Percentiles rank a stretch among this genome's conserved stretches.
These are phyloP conservation scores for Malassezia nana DNA, from an alignment of 1,284 basidiomycete species.

Conservation along the genomic window DNA sequence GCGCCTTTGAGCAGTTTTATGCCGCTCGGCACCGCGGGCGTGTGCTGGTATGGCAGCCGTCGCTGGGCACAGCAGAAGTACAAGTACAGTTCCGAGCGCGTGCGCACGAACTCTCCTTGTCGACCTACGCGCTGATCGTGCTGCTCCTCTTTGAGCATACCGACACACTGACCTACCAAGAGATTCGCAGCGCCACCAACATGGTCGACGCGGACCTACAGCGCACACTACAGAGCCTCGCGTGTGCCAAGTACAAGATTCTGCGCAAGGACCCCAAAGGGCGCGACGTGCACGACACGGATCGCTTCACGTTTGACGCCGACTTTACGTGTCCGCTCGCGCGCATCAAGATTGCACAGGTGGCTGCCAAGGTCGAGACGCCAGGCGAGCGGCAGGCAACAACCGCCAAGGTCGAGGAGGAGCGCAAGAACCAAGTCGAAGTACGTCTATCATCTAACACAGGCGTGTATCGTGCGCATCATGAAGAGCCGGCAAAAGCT, in stretches of 20 bases:
- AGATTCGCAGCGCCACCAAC: constrained; percentile 24
- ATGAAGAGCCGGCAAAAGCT: constrained; percentile 95
- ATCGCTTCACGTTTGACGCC: constrained; percentile 80
- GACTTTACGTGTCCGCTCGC: constrained; percentile 70
- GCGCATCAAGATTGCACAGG: constrained; percentile 85
- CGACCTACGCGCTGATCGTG: constrained; percentile 80
- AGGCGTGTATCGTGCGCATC: constrained; percentile 74
- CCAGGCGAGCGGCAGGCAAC: constrained; percentile 83
- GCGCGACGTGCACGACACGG: constrained; percentile 64
- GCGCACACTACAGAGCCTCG: constrained; percentile 85
- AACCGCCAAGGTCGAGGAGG: constrained; percentile 79
- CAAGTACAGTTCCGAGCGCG: constrained; percentile 68
- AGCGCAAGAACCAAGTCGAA: constrained; percentile 79
- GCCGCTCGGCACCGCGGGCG: constrained; percentile 77
- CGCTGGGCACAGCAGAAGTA: constrained; percentile 85
- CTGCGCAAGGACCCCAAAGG: constrained; percentile 81
- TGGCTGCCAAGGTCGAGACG: constrained; percentile 75
- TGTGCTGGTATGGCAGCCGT: constrained; percentile 82
- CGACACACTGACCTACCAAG: constrained; percentile 20
- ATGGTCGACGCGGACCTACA: constrained; percentile 72
- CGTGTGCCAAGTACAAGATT: constrained; percentile 92
- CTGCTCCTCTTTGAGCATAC: constrained; percentile 72
- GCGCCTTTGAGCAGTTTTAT: constrained; percentile 79
- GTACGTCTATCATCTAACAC: constrained; percentile 51
- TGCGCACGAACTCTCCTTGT: constrained; percentile 82